Percentiles rank a stretch among this genome's conserved stretches.
phyloP scores from a whole-genome alignment of 179 eudicot genomes.

The Drosera spatulata region DNA sequence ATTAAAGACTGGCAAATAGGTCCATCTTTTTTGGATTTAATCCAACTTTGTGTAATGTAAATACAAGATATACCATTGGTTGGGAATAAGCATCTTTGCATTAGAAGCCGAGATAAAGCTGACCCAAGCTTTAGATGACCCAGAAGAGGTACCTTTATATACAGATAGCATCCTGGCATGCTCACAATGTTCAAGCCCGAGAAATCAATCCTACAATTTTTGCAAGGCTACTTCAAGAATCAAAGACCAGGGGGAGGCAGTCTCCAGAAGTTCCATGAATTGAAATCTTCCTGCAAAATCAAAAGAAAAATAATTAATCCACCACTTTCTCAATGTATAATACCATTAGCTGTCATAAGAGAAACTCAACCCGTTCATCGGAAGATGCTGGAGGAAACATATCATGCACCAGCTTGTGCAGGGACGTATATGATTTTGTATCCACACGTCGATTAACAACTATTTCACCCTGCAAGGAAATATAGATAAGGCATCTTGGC shows the following conservation, averaged over 20 bases:
- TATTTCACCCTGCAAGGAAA: constrained; percentile 63
- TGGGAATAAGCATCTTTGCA: no score
- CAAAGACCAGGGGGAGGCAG: constrained; percentile 46
- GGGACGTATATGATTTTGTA: constrained; percentile 75
- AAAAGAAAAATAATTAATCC: not conserved
- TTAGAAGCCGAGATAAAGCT: no score
- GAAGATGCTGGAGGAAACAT: constrained; percentile 69
- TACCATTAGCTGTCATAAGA: not conserved
- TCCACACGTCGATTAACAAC: constrained; percentile 62
- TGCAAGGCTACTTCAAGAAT: constrained; percentile 4
- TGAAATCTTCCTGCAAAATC: constrained; percentile 67
- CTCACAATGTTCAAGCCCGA: no score
- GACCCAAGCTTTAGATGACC: no score
- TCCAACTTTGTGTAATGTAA: no score
- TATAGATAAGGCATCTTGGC: not conserved
- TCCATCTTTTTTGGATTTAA: no score
- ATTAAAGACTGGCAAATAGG: no score
- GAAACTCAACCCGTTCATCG: constrained; percentile 48
- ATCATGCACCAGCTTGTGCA: constrained; percentile 70
- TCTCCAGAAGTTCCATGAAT: constrained; percentile 91
- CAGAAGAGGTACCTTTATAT: no score
- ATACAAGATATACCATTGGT: no score
- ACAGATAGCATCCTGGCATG: no score
- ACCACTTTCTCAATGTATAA: not conserved
- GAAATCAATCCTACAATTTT: no score